These are phyloP conservation scores for Phytophthora sojae DNA, from an alignment of 352 stramenopile species.

Conservation along the genomic window DNA sequence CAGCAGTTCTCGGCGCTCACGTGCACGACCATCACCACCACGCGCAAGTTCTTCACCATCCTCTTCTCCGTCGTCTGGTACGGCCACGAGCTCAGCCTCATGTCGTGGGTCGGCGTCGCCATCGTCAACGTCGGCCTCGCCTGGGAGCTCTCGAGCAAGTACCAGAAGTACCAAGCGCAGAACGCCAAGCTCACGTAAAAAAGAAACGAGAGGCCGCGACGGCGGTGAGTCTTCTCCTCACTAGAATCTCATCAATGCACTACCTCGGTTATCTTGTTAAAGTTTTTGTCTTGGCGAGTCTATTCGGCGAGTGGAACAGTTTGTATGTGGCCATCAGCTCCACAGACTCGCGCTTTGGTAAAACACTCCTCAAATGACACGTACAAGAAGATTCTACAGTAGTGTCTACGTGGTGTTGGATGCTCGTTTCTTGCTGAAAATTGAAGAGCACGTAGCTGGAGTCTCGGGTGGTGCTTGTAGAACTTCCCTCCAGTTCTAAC, in stretches of 20 bases:
- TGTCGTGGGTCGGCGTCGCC: conserved; percentile 92
- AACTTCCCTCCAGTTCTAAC: too few relatives aligned
- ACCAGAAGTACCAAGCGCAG: conserved; percentile 84
- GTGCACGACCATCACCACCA: conserved; percentile 99
- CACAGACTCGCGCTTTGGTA: too few relatives aligned
- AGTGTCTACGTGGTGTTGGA: too few relatives aligned
- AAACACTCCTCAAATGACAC: too few relatives aligned
- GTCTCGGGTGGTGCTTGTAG: too few relatives aligned
- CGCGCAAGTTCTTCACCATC: conserved; percentile 99
- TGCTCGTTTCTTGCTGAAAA: too few relatives aligned
- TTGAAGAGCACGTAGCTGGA: too few relatives aligned
- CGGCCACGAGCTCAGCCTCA: conserved; percentile 91
- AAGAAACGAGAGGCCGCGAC: neutral
- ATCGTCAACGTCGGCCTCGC: conserved; percentile 93
- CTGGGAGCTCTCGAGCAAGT: conserved; percentile 88
- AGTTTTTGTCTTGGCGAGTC: neutral
- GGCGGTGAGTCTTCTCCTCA: conserved; percentile 33
- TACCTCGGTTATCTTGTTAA: conserved; percentile 7
- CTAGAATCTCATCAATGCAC: conserved; percentile 37
- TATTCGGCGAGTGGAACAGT: too few relatives aligned
- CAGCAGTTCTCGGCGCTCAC: conserved; percentile 98
- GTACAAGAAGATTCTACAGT: too few relatives aligned
- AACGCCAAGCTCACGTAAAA: conserved; percentile 43
- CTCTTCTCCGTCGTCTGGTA: conserved; percentile 98
- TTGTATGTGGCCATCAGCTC: too few relatives aligned